Evolutionary conservation across 2,329 filamentous ascomycete species (phyloP), one percentile per base, ranked within the genome.

Genomic region (Westerdykella sp.): DNA sequence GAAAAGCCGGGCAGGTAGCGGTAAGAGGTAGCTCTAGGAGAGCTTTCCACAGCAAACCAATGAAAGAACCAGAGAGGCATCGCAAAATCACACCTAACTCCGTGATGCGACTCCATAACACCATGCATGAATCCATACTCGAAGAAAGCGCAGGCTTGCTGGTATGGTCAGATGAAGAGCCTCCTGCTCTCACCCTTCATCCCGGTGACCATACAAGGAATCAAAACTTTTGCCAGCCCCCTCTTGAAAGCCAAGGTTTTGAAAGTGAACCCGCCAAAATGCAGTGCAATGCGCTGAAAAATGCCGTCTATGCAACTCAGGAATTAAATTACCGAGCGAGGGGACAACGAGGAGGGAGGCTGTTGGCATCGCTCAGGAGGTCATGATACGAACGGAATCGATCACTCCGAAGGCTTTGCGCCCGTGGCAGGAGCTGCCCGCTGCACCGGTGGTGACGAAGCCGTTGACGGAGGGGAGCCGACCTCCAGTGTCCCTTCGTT

Each of bases 381-480:
- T 35, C 16, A 5, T 9, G n/a, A 18, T 18, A 18, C 10, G 16
- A 18, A 35, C 13, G 32, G 16, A 56, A 56, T 57, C 63, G 56
- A 62, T 67, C 64, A 67, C 55, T 64, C 61, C 48, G 62, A 62
- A 46, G 63, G 55, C 54, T 64, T 63, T 44, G 58, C 48, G 39
- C 58, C 61, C 41, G 52, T 52, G 41, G 49, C 51, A 11, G 54
- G 55, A 34, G 49, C 47, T 18, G 56, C 47, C 71, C 85, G 85
- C 51, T 80, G 70, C 60, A 83, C 65, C 45, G 79, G 77, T 38
- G 83, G 83, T 42, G 83, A 86, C 44, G 78, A 80, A 50, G 80
- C 73, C 39, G 80, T 77, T 48, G 83, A 83, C 43, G 84, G 83
- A 59, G 85, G 84, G 55, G 85, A 87, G 58, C 79, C 65, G 42